Evolutionary conservation across 1,284 basidiomycete genomes (phyloP).

Genomic region (Cutaneotrichosporon sp.): DNA sequence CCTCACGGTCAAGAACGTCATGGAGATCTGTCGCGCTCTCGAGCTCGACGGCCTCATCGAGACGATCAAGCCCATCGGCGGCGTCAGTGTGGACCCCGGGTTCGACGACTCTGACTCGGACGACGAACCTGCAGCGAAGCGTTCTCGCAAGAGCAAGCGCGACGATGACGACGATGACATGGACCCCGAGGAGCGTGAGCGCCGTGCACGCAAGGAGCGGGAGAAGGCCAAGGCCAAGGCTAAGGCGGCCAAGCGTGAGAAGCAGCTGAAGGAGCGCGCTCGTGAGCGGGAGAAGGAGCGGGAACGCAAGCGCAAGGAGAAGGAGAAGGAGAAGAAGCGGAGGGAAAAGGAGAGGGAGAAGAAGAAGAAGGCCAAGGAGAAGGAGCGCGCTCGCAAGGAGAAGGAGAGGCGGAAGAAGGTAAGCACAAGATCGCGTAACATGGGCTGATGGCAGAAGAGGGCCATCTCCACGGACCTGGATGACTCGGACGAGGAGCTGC

Average conservation of each 20-base stretch:
- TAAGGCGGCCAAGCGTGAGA: constrained; percentile 27
- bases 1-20: constrained; percentile 49
- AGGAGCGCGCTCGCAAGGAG: constrained; percentile 35
- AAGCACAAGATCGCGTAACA: too few species aligned
- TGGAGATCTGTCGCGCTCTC: constrained; percentile 52
- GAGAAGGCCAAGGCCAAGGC: constrained; percentile 30
- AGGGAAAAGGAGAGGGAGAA: constrained; percentile 38
- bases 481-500: constrained; percentile 27
- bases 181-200: constrained; percentile 33
- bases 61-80: constrained; percentile 48
- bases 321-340: constrained; percentile 29
- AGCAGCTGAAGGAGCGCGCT: constrained; percentile 28
- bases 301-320: constrained; percentile 34
- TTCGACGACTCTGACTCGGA: constrained; percentile 26
- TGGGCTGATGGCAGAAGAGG: constrained; percentile 1
- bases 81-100: constrained; percentile 29
- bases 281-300: constrained; percentile 35
- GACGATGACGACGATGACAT: constrained; percentile 27
- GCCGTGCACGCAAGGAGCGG: constrained; percentile 28
- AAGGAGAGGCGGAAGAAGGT: constrained; percentile 39
- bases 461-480: constrained; percentile 20
- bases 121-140: constrained; percentile 26
- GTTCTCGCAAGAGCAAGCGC: constrained; percentile 16
- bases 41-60: constrained; percentile 52
- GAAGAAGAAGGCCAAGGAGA: constrained; percentile 36